Evolutionary conservation across 2,329 filamentous ascomycete genomes (phyloP).

Genomic region (Xylariaceae sp.): DNA sequence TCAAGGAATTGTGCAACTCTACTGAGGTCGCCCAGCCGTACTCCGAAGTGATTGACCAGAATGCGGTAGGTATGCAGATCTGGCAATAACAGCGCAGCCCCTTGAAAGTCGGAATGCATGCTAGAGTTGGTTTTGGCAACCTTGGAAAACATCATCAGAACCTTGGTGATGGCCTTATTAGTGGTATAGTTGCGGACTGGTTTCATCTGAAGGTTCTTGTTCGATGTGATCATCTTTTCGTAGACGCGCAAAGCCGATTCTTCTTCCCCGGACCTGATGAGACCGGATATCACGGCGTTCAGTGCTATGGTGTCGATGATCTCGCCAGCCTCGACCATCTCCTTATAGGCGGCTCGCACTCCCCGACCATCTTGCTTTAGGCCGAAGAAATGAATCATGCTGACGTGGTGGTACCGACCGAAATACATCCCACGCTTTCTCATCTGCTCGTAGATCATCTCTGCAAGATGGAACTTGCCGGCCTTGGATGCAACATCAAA

Average conservation of each 20-base stretch:
- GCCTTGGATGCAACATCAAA: slow-evolving; percentile 84
- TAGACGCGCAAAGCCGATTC: slow-evolving; percentile 75
- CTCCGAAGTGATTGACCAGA: slow-evolving; percentile 67
- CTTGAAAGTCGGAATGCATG: slow-evolving; percentile 49
- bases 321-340: slow-evolving; percentile 78
- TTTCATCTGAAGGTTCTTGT: slow-evolving; percentile 32
- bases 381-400: slow-evolving; percentile 77
- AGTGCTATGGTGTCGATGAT: slow-evolving; percentile 81
- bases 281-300: slow-evolving; percentile 76
- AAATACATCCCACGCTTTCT: slow-evolving; percentile 55
- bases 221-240: slow-evolving; percentile 66
- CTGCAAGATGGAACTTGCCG: slow-evolving; percentile 74
- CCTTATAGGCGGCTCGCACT: slow-evolving; percentile 68
- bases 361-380: slow-evolving; percentile 64
- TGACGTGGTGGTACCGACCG: slow-evolving; percentile 75
- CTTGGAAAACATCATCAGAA: slow-evolving; percentile 50
- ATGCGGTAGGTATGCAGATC: slow-evolving; percentile 74
- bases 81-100: slow-evolving; percentile 58
- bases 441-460: slow-evolving; percentile 83
- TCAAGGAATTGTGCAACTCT: slow-evolving; percentile 63
- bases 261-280: slow-evolving; percentile 70
- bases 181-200: slow-evolving; percentile 39
- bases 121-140: slow-evolving; percentile 48
- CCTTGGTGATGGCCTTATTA: slow-evolving; percentile 43
- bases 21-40: slow-evolving; percentile 61